Conservation (phyloP, 1,284 basidiomycete genomes). For the Mrakiaceae sp. region DNA sequence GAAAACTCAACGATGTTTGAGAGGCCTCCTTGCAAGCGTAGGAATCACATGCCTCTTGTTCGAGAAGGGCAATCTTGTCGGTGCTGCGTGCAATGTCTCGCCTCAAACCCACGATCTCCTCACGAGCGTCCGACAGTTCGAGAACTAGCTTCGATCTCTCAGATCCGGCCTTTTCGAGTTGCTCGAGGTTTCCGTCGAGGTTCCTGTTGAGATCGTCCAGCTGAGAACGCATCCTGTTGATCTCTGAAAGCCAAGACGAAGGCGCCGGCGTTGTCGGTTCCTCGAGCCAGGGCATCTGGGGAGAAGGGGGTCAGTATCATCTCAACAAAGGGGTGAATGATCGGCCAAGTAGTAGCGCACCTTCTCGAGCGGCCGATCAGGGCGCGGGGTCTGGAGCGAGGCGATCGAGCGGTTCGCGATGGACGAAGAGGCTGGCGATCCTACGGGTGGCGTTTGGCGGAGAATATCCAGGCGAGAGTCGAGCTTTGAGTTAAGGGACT, state of each 20-base stretch:
- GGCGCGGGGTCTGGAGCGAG: background rate
- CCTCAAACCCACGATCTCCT: constrained; percentile 22
- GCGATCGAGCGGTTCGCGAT: background rate
- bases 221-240: constrained; percentile 36
- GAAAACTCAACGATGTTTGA: no score
- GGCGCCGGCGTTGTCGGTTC: background rate
- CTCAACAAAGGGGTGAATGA: background rate
- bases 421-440: background rate
- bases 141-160: constrained; percentile 34
- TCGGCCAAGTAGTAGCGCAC: background rate
- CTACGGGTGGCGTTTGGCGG: background rate
- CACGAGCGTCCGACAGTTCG: constrained; percentile 32
- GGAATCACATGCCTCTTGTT: no score
- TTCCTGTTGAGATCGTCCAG: constrained; percentile 34
- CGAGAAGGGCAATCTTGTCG: no score
- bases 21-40: no score
- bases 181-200: constrained; percentile 38
- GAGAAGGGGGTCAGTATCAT: constrained; percentile 21
- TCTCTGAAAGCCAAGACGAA: constrained; percentile 32
- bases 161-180: constrained; percentile 35
- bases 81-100: no score
- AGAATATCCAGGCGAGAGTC: constrained; percentile 1
- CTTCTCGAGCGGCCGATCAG: background rate
- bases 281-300: constrained; percentile 1
- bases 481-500: constrained; percentile 26